Evolutionary conservation across 202 grass and related monocot genomes (phyloP).

Genomic region (Zoysia matrella): DNA sequence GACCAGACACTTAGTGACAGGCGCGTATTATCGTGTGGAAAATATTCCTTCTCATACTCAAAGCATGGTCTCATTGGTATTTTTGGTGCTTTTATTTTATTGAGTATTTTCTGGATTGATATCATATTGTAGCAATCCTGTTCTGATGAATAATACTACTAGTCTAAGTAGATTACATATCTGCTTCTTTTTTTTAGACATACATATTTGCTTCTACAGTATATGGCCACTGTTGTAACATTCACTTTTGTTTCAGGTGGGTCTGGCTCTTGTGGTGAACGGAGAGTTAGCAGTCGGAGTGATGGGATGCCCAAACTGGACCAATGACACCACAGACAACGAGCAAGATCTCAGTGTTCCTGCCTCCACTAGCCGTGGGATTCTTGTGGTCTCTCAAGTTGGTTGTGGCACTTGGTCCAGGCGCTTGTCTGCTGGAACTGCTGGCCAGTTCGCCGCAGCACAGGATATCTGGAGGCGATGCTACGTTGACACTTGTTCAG

Average conservation of each 20-base stretch:
- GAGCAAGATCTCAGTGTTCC: constrained; percentile 33
- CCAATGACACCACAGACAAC: constrained; percentile 26
- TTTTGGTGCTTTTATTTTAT: too few relatives aligned
- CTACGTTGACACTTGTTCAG: constrained; percentile 71
- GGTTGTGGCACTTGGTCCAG: constrained; percentile 88
- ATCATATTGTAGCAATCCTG: too few relatives aligned
- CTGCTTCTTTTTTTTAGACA: too few relatives aligned
- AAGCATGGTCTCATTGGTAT: too few relatives aligned
- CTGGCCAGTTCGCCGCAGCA: constrained; percentile 23
- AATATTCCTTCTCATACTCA: too few relatives aligned
- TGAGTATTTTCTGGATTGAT: too few relatives aligned
- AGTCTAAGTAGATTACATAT: too few relatives aligned
- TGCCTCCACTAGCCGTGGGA: constrained; percentile 41
- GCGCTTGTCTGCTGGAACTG: constrained; percentile 40
- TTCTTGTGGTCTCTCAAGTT: constrained; percentile 82
- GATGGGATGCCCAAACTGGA: constrained; percentile 93
- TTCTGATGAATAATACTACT: too few relatives aligned
- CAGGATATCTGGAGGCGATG: constrained; percentile 73
- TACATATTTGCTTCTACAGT: background rate
- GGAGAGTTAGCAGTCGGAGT: constrained; percentile 74
- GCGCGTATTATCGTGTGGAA: too few relatives aligned
- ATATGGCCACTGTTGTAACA: background rate
- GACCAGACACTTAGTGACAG: background rate
- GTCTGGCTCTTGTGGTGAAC: constrained; percentile 57
- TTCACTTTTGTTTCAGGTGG: constrained; percentile 37